These are phyloP conservation scores for Suillus discolor DNA, from an alignment of 768 basidiomycete genomes.

Conservation along the genomic window DNA sequence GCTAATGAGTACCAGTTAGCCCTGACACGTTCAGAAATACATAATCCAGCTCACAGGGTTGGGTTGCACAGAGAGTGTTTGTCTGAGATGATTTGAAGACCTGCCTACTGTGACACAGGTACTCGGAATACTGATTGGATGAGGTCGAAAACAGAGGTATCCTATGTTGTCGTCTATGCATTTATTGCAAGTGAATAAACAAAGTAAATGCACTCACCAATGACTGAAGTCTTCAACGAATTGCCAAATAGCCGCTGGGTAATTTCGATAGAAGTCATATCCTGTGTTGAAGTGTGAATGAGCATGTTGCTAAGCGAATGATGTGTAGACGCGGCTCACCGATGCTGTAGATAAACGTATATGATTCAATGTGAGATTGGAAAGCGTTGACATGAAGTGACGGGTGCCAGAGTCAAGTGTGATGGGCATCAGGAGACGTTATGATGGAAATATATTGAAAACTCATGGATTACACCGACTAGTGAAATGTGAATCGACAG, in stretches of 20 bases:
- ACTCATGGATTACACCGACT: neutral
- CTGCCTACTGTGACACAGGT: no score
- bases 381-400: neutral
- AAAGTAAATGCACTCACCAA: no score
- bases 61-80: neutral
- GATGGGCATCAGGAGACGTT: neutral
- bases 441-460: neutral
- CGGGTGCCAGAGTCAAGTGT: neutral
- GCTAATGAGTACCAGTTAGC: constrained; percentile 1
- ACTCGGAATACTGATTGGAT: no score
- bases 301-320: neutral
- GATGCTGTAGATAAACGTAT: neutral
- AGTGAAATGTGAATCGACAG: neutral
- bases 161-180: no score
- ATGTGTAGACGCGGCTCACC: neutral
- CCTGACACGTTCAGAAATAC: neutral
- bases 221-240: no score
- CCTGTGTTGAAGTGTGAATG: neutral
- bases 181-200: no score
- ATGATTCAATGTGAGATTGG: neutral
- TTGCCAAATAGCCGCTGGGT: no score
- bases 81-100: no score
- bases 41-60: neutral
- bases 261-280: neutral
- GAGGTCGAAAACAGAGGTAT: no score